A percentile compares a stretch with the other conserved stretches of the same genome.
phyloP scores from a whole-genome alignment of 495 filamentous ascomycete species.

The Aspergillus incahuasiensis region DNA sequence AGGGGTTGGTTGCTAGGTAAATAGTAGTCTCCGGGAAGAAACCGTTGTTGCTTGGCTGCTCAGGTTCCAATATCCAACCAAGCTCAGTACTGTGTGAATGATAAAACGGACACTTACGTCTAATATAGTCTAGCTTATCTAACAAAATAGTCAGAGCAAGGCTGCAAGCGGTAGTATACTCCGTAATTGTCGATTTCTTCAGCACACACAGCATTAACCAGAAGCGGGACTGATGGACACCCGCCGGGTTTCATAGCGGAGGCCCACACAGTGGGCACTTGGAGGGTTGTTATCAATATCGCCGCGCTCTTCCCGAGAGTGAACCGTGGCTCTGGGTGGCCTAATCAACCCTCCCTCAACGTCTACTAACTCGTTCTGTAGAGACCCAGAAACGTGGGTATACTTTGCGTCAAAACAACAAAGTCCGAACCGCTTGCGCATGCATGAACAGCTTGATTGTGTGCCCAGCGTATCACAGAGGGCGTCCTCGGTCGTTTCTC shows the following conservation, averaged over 20 bases:
- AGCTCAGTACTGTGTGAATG: too few species aligned
- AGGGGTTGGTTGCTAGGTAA: too few species aligned
- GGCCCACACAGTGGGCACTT: not conserved
- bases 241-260: not conserved
- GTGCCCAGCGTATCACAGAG: conserved; percentile 3
- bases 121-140: too few species aligned
- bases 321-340: conserved; percentile 44
- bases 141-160: too few species aligned
- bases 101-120: too few species aligned
- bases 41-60: too few species aligned
- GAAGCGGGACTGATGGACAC: not conserved
- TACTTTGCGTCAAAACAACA: conserved; percentile 9
- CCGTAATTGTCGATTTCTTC: too few species aligned
- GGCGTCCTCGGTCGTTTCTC: not conserved
- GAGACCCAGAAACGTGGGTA: conserved; percentile 30
- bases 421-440: conserved; percentile 13
- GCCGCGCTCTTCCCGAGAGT: conserved; percentile 25
- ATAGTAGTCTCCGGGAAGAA: too few species aligned
- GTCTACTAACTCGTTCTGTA: conserved; percentile 12
- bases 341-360: conserved; percentile 13
- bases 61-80: too few species aligned
- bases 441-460: conserved; percentile 25
- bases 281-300: not conserved
- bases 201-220: not conserved
- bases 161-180: too few species aligned